Evolutionary conservation across 2,329 filamentous ascomycete genomes (phyloP).

Genomic region (Aureobasidium sp.): DNA sequence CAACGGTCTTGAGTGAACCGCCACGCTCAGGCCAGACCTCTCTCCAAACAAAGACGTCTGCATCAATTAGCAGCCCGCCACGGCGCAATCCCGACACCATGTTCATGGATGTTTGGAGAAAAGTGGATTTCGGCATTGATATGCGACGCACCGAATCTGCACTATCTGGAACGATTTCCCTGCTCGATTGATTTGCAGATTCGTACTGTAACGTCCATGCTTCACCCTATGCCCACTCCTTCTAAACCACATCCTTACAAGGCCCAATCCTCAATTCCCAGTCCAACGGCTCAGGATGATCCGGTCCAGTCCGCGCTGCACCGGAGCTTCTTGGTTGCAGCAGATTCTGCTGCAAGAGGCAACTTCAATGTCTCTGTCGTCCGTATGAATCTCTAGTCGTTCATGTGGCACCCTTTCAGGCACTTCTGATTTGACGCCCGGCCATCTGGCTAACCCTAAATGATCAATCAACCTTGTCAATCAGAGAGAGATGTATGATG

Average conservation of each 20-base stretch:
- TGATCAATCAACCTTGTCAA: constrained; percentile 4
- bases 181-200: constrained; percentile 11
- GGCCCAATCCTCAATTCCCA: constrained; percentile 3
- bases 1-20: neutral
- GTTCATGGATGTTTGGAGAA: constrained; percentile 11
- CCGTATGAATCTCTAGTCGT: neutral
- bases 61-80: constrained; percentile 10
- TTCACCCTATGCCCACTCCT: neutral
- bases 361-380: constrained; percentile 12
- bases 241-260: constrained; percentile 2
- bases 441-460: constrained; percentile 11
- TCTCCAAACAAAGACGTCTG: constrained; percentile 12
- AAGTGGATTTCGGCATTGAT: constrained; percentile 11
- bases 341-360: constrained; percentile 8
- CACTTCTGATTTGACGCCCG: constrained; percentile 14
- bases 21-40: constrained; percentile 5
- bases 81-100: constrained; percentile 12
- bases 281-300: constrained; percentile 14
- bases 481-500: neutral
- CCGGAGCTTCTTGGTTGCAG: constrained; percentile 13
- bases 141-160: constrained; percentile 16
- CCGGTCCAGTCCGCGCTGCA: constrained; percentile 12
- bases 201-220: constrained; percentile 13
- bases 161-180: neutral
- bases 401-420: constrained; percentile 7